Evolutionary conservation across 129 eudicot species (phyloP), one percentile per base, ranked within the genome.

Genomic region (Helianthus tuberosus): DNA sequence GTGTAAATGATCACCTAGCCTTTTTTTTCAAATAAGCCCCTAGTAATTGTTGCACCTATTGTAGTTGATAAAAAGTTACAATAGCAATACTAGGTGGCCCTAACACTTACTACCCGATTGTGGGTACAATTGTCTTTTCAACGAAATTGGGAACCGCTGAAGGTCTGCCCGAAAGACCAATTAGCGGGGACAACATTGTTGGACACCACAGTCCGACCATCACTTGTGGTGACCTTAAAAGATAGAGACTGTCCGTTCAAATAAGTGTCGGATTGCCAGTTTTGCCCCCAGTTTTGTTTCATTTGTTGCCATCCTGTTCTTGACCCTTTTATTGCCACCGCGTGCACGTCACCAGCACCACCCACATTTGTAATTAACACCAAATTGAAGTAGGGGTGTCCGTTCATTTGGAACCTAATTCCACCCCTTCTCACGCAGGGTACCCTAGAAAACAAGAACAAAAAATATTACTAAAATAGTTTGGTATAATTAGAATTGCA

Each of bases 221-320:
- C 89, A 62, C 89, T 85, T 14, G 89, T 85, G 35, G 87, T 85
- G 59, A 85, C 89, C 85, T 82, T 85, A 41, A 85, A 85, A 20
- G 89, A 79, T 6, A 85, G 51, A 11, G 82, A 47, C 53, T 82
- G 89, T 11, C 89, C 89, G 69, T 82, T 85, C 2, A 82, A 73
- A 29, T 84, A 84, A 44, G 2, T 66, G 80, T 82, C 82, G 74
- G 84, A 82, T 60, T 85, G 89, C 89, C 89, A 85, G 71, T 85
- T 85, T 71, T 85, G 89, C 12, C 89, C 89, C 89, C 89, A 85
- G 75, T 85, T 85, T 71, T 84, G 76, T 5, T 84, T 82, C 89
- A 85, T 82, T 46, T 75, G 72, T 64, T 85, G 86, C 89, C 89
- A 85, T 1, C 82, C 77, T 6, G 84, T 79, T 38, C 64, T 85